These are phyloP conservation scores for Zanthoxylum bungeanum DNA, from an alignment of 345 rosid genomes.

Conservation along the genomic window DNA sequence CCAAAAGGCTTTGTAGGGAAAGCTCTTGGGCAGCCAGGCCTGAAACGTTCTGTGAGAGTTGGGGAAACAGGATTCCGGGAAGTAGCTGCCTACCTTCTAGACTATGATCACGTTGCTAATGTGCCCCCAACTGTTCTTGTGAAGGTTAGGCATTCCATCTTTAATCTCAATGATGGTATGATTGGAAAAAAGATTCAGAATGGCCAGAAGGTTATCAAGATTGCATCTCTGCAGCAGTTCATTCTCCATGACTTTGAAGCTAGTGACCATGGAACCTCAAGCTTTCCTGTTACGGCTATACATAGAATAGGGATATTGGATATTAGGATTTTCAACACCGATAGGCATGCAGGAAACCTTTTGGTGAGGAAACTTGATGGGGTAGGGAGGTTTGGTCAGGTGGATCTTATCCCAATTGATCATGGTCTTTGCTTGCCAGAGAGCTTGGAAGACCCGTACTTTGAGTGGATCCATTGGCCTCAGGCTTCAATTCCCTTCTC, in stretches of 20 bases:
- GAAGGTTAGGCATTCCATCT: constrained; percentile 57
- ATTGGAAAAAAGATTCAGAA: constrained; percentile 43
- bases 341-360: constrained; percentile 58
- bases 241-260: constrained; percentile 79
- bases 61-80: constrained; percentile 78
- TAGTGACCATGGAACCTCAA: constrained; percentile 64
- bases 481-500: constrained; percentile 68
- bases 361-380: constrained; percentile 58
- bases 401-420: constrained; percentile 64
- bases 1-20: constrained; percentile 78
- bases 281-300: constrained; percentile 61
- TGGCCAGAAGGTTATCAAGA: constrained; percentile 58
- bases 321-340: constrained; percentile 66
- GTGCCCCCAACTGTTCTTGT: constrained; percentile 73
- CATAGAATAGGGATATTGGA: constrained; percentile 76
- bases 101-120: constrained; percentile 57
- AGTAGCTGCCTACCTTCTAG: constrained; percentile 72
- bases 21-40: constrained; percentile 71
- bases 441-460: constrained; percentile 63
- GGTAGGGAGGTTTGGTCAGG: constrained; percentile 50
- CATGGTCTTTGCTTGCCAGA: constrained; percentile 73
- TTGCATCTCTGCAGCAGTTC: constrained; percentile 73
- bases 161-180: constrained; percentile 60
- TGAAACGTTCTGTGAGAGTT: constrained; percentile 67
- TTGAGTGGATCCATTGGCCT: constrained; percentile 80